Base-by-base conservation (phyloP, 805 yeast species). In the Komagataella phaffii region DNA sequence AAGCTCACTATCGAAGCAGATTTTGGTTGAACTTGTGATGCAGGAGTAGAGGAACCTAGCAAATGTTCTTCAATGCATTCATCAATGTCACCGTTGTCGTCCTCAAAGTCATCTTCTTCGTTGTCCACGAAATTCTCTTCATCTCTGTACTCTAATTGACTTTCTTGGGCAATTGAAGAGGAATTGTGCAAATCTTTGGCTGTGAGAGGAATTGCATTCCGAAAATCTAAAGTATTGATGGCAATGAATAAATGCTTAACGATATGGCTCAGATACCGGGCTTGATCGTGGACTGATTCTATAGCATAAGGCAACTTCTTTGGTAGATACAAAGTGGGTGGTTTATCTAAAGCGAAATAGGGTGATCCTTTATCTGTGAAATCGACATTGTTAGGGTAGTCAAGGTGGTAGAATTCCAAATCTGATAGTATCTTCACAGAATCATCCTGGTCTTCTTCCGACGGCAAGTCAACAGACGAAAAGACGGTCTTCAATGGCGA, bases 181-280 rank as follows among this genome's bases (percentile, higher is more conserved):
- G 14, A 4, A 4, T 10, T 14, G 40, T 30, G 14, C 53, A 86
- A 68, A 58, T 86, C 95, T 54, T 77, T 78, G 8, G 86, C 80
- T 8, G 85, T 77, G 10, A 86, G 77, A 2, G 79, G 74, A 19
- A 88, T 69, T 6, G 76, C 69, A 2, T 96, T 91, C 59, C 80
- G 83, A 14, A 88, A 69, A 62, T 88, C 96, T 55, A 83, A 69
- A 3, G 93, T 77, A 53, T 78, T 74, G 48, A 87, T 75, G 7
- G 96, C 88, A 52, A 87, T 79, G 63, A 86, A 86, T 17, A 93
- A 64, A 64, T 87, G 88, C 2, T 84, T 76, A 36, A 90, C 74
- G n/a, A 91, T 85, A 60, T 85, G 93, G 47, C 86, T 75, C 45
- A 91, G 69, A 58, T 88, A 89, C 51, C 73, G 75, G 17, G 87